These are phyloP conservation scores for Umbellularia californica DNA, from an alignment of 164 flowering plant genomes.

Conservation along the genomic window DNA sequence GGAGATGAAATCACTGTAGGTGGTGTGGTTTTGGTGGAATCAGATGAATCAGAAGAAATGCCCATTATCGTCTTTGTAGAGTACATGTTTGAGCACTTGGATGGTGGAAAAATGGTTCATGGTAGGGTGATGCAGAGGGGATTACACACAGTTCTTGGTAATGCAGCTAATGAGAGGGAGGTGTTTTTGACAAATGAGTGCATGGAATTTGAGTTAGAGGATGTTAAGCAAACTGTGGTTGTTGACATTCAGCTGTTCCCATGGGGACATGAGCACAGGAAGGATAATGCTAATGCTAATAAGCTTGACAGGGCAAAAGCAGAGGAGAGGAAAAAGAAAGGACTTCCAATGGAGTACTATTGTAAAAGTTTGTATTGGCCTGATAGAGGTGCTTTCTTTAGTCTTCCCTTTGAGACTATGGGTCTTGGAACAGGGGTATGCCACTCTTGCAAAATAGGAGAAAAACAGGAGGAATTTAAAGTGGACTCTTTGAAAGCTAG, in stretches of 20 bases:
- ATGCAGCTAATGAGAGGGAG: slow-evolving; percentile 81
- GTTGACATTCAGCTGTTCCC: slow-evolving; percentile 45
- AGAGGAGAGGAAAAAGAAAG: slow-evolving; percentile 70
- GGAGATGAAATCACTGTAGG: slow-evolving; percentile 59
- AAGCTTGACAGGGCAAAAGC: slow-evolving; percentile 55
- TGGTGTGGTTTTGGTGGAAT: slow-evolving; percentile 47
- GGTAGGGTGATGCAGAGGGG: slow-evolving; percentile 74
- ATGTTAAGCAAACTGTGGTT: slow-evolving; percentile 41
- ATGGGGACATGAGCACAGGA: slow-evolving; percentile 84
- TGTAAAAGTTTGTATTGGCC: slow-evolving; percentile 90
- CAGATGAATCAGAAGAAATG: slow-evolving; percentile 37
- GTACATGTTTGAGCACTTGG: slow-evolving; percentile 66
- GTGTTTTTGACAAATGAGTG: slow-evolving; percentile 78
- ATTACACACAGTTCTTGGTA: slow-evolving; percentile 70
- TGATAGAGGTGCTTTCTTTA: slow-evolving; percentile 75
- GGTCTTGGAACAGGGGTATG: slow-evolving; percentile 80
- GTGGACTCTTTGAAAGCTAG: slow-evolving; percentile 36
- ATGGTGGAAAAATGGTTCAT: slow-evolving; percentile 65
- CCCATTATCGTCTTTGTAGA: slow-evolving; percentile 65
- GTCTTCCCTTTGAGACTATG: slow-evolving; percentile 43
- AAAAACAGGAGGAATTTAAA: slow-evolving; percentile 36
- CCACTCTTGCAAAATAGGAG: slow-evolving; percentile 49
- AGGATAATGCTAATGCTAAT: slow-evolving; percentile 45
- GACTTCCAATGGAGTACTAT: slow-evolving; percentile 70
- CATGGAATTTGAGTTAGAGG: slow-evolving; percentile 46